phyloP scores from a whole-genome alignment of 345 rosid species.

The Eucalyptus sideroxylon region DNA sequence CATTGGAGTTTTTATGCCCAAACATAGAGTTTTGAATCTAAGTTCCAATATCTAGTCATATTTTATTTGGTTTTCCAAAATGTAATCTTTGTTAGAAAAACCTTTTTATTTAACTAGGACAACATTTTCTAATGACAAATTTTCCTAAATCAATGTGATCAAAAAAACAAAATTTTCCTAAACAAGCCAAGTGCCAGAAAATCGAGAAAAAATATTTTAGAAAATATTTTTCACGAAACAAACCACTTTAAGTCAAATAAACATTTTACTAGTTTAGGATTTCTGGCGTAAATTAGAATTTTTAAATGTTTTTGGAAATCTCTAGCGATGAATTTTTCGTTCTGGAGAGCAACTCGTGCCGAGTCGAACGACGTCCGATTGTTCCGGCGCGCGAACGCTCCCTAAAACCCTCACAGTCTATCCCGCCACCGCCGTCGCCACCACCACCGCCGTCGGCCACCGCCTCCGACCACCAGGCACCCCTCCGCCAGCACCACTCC shows the following conservation, averaged over 20 bases:
- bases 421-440: background rate
- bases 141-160: no score
- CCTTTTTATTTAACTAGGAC: background rate
- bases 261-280: background rate
- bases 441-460: background rate
- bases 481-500: background rate
- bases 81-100: no score
- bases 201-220: no score
- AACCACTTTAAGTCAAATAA: background rate
- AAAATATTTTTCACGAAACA: no score
- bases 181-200: background rate
- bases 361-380: background rate
- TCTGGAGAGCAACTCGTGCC: background rate
- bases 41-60: no score
- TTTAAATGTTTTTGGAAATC: background rate
- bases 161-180: background rate
- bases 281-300: background rate
- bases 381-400: background rate
- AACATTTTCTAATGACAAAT: no score
- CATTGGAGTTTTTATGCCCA: accelerated
- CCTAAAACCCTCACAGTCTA: background rate
- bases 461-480: background rate
- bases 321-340: background rate
- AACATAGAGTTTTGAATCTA: no score
- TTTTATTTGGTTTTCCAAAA: no score